These are phyloP conservation scores for Corrigiola litoralis DNA, from an alignment of 179 eudicot species.

Conservation along the genomic window DNA sequence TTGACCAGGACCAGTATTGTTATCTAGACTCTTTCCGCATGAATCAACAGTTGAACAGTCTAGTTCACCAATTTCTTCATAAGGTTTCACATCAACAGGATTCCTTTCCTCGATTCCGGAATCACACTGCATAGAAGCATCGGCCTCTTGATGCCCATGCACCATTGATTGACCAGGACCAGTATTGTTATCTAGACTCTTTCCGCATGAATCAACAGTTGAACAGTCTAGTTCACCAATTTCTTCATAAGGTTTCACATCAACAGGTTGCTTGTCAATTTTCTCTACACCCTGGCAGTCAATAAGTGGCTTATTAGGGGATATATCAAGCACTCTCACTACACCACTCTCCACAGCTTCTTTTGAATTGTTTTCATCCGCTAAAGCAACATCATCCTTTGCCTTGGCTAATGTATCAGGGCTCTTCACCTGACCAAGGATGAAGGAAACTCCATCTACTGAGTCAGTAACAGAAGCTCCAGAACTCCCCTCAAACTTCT, in stretches of 20 bases:
- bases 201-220: slow-evolving; percentile 18
- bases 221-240: slow-evolving; percentile 23
- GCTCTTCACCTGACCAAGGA: slow-evolving; percentile 54
- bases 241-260: slow-evolving; percentile 17
- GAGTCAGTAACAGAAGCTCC: slow-evolving; percentile 53
- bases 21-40: slow-evolving; percentile 24
- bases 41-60: slow-evolving; percentile 24
- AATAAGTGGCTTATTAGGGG: slow-evolving; percentile 23
- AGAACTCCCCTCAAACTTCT: slow-evolving; percentile 43
- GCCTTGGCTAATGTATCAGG: slow-evolving; percentile 23
- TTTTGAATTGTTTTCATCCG: slow-evolving; percentile 31
- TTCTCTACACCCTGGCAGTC: slow-evolving; percentile 19
- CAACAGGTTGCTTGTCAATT: slow-evolving; percentile 23
- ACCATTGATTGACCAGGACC: slow-evolving; percentile 23
- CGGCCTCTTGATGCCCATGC: slow-evolving; percentile 18
- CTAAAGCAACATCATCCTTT: slow-evolving; percentile 30
- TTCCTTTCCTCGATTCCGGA: slow-evolving; percentile 43
- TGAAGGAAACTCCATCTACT: slow-evolving; percentile 78
- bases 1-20: slow-evolving; percentile 20
- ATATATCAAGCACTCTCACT: slow-evolving; percentile 28
- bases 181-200: slow-evolving; percentile 26
- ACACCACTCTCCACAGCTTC: slow-evolving; percentile 21
- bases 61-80: slow-evolving; percentile 15
- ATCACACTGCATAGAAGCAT: slow-evolving; percentile 25
- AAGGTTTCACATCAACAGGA: slow-evolving; percentile 13